Evolutionary conservation across 768 basidiomycete species (phyloP).

Genomic region (Cystobasidium ongulense): DNA sequence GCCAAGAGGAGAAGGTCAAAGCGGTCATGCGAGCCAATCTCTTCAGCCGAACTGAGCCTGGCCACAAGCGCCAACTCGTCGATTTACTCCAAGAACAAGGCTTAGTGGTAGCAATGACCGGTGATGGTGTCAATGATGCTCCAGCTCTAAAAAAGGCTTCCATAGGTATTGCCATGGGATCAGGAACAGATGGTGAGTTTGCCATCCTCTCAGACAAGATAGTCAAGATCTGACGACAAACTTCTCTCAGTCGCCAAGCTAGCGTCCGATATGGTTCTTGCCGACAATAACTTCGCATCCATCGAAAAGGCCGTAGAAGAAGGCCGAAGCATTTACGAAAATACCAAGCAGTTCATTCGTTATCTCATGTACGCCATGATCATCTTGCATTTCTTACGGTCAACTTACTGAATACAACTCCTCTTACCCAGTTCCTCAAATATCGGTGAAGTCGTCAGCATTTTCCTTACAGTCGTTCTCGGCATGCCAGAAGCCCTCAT

Average conservation of each 20-base stretch:
- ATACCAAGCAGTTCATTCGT: slow-evolving; percentile 98
- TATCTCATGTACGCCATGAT: slow-evolving; percentile 58
- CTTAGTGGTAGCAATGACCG: slow-evolving; percentile 94
- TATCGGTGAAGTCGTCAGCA: slow-evolving; percentile 89
- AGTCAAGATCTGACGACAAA: background rate
- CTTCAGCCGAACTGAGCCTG: slow-evolving; percentile 89
- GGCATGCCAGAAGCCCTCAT: slow-evolving; percentile 99
- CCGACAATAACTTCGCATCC: slow-evolving; percentile 93
- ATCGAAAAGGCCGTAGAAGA: slow-evolving; percentile 96
- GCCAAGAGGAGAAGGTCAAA: slow-evolving; percentile 66
- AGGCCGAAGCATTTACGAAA: slow-evolving; percentile 95
- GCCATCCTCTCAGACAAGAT: background rate
- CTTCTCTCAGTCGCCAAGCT: slow-evolving; percentile 69
- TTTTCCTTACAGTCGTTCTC: slow-evolving; percentile 91
- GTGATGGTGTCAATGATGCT: slow-evolving; percentile 97
- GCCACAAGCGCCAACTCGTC: slow-evolving; percentile 88
- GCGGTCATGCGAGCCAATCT: slow-evolving; percentile 81
- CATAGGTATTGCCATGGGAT: slow-evolving; percentile 98
- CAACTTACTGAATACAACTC: background rate
- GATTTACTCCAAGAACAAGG: slow-evolving; percentile 85
- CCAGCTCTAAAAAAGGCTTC: slow-evolving; percentile 94
- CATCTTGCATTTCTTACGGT: background rate
- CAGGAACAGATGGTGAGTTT: slow-evolving; percentile 65
- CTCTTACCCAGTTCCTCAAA: slow-evolving; percentile 59
- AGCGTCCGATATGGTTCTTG: slow-evolving; percentile 95